Base-by-base conservation (phyloP, 1,284 basidiomycete species). In the Hypsizygus ulmarius region DNA sequence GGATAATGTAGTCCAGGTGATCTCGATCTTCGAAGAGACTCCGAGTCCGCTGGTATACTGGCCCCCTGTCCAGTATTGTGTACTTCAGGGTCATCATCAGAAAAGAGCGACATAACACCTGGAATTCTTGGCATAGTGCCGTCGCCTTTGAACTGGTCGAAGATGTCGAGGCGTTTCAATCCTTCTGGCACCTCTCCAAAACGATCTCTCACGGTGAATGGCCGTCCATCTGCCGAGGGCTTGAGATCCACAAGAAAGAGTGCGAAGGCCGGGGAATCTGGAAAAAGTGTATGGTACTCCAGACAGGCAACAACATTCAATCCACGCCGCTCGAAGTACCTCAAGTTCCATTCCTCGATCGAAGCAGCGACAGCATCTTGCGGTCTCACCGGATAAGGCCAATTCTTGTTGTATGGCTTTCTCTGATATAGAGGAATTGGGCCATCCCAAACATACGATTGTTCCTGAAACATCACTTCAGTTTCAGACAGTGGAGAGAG, bases 101-200 rank as follows among this genome's bases (percentile, higher is more conserved):
- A 47, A 25, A 44, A 49, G n/a, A 54, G 45, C 11, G 53, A 52
- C 10, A 45, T 49, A 11, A 51, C 36, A 0, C 51, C 47, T n/a
- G 47, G 45, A 27, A 52, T 51, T 25, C 54, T 42, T 38, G 46
- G 49, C n/a, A 43, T 53, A 3, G 51, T 41, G 10, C 30, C 14
- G 5, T 36, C 32, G 18, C 21, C 10, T 21, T 30, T 44, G 18
- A 39, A 49, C 25, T 35, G 48, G 34, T 55, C 49, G 38, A 51
- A 57, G 5, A 57, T 52, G 45, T 57, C 55, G 18, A 57, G 45
- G 12, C 55, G 45, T 27, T 36, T 34, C 14, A 57, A 28, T 8
- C 49, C 47, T 8, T 51, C 34, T 8, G 53, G 47, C 7, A 55
- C 38, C 3, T 51, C 14, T 15, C 44, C 40, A 40, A 55, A 55